Conservation (phyloP, 352 stramenopile genomes). For the Phytopythium boreale region DNA sequence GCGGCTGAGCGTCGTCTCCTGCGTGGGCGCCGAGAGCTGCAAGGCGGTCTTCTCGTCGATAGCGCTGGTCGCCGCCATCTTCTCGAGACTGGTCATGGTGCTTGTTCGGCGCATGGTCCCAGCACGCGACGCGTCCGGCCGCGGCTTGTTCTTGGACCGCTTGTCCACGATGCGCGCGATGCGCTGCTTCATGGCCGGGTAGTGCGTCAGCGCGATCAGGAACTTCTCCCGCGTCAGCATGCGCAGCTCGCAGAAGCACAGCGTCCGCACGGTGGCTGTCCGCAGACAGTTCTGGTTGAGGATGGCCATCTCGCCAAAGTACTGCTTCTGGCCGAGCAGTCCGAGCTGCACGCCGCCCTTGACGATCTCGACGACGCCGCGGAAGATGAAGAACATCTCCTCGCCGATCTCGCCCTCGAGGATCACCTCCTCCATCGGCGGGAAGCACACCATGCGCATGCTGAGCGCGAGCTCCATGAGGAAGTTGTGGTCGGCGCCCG, state of each 20-base stretch:
- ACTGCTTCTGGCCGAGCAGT: conserved; percentile 74
- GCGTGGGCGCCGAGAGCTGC: conserved; percentile 35
- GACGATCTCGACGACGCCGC: conserved; percentile 68
- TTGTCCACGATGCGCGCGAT: conserved; percentile 79
- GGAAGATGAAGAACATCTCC: conserved; percentile 88
- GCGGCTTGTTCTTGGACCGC: conserved; percentile 37
- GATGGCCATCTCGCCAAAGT: conserved; percentile 85
- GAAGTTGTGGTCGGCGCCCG: conserved; percentile 75
- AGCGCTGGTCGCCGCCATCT: conserved; percentile 40
- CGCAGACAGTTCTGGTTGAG: conserved; percentile 71
- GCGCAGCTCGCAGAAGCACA: conserved; percentile 79
- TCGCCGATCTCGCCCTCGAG: conserved; percentile 78
- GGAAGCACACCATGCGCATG: conserved; percentile 84
- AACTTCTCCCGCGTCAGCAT: conserved; percentile 83
- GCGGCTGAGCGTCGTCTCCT: conserved; percentile 58
- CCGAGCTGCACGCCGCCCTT: conserved; percentile 57
- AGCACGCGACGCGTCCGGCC: conserved; percentile 7
- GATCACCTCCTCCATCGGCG: conserved; percentile 74
- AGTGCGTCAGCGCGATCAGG: conserved; percentile 67
- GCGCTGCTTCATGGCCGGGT: conserved; percentile 71
- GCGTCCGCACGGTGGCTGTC: conserved; percentile 65
- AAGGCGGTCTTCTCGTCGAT: conserved; percentile 55
- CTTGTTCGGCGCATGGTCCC: conserved; percentile 12
- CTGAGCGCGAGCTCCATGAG: conserved; percentile 79
- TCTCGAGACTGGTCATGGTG: conserved; percentile 44